A percentile compares a stretch with the other conserved stretches of the same genome.
phyloP scores from a whole-genome alignment of 2,329 filamentous ascomycete species.

The Ophiocordyceps camponoti-saundersi region DNA sequence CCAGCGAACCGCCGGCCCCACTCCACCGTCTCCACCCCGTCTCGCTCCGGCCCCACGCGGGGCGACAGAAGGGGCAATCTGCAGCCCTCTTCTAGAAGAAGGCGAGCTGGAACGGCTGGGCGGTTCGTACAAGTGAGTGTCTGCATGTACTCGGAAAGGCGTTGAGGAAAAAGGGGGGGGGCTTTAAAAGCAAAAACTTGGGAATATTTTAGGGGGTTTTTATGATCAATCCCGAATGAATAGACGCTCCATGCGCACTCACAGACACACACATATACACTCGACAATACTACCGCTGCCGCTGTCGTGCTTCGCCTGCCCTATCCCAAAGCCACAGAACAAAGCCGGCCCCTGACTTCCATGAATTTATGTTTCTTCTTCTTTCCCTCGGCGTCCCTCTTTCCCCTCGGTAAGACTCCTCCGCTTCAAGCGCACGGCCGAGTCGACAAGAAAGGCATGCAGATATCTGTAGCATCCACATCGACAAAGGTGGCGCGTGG shows the following conservation, averaged over 20 bases:
- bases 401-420: no score
- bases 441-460: no score
- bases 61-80: not conserved
- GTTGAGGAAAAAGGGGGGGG: not conserved
- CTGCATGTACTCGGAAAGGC: not conserved
- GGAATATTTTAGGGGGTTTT: not conserved
- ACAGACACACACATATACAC: not conserved
- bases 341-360: not conserved
- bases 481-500: no score
- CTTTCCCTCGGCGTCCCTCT: not conserved
- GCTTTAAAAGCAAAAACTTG: not conserved
- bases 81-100: not conserved
- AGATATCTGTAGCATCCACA: no score
- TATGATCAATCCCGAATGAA: not conserved
- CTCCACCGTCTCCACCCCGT: not conserved
- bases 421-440: no score
- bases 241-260: not conserved
- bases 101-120: not conserved
- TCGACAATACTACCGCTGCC: not conserved
- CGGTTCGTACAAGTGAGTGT: not conserved
- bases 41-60: not conserved
- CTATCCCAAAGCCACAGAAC: not conserved
- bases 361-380: not conserved
- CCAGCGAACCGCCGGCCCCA: not conserved
- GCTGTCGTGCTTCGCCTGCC: not conserved